Percentiles rank a stretch among this genome's conserved stretches.
Conservation (phyloP, 495 filamentous ascomycete genomes). For the Podospora conica region DNA sequence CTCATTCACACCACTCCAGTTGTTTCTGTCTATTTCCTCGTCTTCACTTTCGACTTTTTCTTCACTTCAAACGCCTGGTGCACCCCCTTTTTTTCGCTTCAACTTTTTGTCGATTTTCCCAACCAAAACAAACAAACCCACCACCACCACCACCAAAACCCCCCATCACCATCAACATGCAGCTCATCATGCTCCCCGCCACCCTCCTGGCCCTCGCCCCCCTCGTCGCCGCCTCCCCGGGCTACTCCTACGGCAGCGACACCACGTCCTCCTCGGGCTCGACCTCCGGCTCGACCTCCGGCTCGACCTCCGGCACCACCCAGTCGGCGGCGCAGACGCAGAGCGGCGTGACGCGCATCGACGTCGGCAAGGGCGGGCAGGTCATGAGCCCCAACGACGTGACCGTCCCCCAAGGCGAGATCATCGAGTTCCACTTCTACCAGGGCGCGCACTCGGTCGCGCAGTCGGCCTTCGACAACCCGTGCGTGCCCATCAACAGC, state of each 20-base stretch:
- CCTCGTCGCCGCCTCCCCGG: constrained; percentile 2
- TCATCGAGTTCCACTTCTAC: constrained; percentile 12
- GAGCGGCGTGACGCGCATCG: neutral
- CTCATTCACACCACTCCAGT: neutral
- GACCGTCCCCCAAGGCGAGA: constrained; percentile 3
- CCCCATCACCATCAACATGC: neutral
- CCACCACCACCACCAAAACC: constrained; percentile 1
- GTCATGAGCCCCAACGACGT: constrained; percentile 7
- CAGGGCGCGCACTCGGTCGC: constrained; percentile 8
- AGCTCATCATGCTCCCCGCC: constrained; percentile 2
- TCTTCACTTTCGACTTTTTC: neutral
- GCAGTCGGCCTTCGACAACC: constrained; percentile 11
- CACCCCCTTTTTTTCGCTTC: neutral
- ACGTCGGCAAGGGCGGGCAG: constrained; percentile 1
- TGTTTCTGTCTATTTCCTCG: neutral
- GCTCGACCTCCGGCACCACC: neutral
- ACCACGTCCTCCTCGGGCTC: neutral
- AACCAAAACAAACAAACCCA: neutral
- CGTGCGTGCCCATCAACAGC: constrained; percentile 3
- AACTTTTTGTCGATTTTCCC: neutral
- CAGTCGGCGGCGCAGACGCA: neutral
- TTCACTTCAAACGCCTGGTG: neutral
- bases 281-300: neutral
- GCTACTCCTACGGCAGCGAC: neutral
- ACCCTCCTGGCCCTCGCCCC: constrained; percentile 7